Base-by-base conservation (phyloP, 129 eudicot genomes). In the Rutidosis leptorrhynchoides region DNA sequence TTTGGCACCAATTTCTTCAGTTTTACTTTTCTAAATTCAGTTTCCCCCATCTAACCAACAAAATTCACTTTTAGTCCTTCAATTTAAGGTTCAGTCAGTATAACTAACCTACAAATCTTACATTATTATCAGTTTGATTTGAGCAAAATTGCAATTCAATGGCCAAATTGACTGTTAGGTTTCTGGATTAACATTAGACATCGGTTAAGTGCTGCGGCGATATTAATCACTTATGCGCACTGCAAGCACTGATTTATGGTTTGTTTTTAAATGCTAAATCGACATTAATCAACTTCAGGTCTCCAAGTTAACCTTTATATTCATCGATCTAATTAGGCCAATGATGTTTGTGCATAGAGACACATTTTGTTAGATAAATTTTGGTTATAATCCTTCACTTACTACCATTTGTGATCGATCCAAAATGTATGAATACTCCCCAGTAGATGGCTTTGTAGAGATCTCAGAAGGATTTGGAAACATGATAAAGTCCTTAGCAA, bases 391-490 rank as follows among this genome's bases (percentile, higher is more conserved):
- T 53, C 3, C 0, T 14, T 5, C n/a, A 54, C 59, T 54, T 54
- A 2, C n/a, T 72, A 66, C 71, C 74, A 58, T 53, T 78, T 73
- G 74, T 73, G 74, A 81, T 76, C 81, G 83, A 83, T 77, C 79
- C 60, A 82, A 78, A 66, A 94, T 89, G 95, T 85, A 78, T 43
- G 97, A 81, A 48, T 78, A 79, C 76, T 94, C 99, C 74, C 58
- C 94, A 57, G 90, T 72, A 27, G 97, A 94, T 52, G 99, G 99
- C 40, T 94, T 89, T 79, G 69, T 79, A 72, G 97, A 89, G 79
- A 72, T 94, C 82, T 83, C 75, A 53, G 88, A 94, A 81, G 74
- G 82, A 56, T 61, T 89, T 73, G 97, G 79, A 83, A 91, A 81
- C 22, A 86, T 89, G 95, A 83, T 84, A 61, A 89, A 86, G 59